Percentiles rank a stretch among this genome's conserved stretches.
These are phyloP conservation scores for Aspergillus transmontanensis DNA, from an alignment of 2,329 filamentous ascomycete genomes.

Conservation along the genomic window DNA sequence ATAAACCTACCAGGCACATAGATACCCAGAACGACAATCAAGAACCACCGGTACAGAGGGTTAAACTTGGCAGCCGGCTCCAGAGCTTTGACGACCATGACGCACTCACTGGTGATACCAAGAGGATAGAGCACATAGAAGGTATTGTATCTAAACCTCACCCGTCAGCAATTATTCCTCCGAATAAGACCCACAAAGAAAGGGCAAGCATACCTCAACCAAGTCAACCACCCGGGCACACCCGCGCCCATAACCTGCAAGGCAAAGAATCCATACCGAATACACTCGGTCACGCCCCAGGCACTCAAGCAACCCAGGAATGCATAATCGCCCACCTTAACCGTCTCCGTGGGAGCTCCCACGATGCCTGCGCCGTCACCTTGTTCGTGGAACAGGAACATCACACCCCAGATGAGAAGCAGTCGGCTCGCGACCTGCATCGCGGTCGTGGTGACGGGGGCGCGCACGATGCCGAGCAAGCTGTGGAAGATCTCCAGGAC, in stretches of 20 bases:
- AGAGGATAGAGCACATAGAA: constrained; percentile 93
- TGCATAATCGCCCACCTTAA: constrained; percentile 41
- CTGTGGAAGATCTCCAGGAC: constrained; percentile 83
- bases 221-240: constrained; percentile 69
- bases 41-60: constrained; percentile 57
- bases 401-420: constrained; percentile 85
- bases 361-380: constrained; percentile 60
- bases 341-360: constrained; percentile 19
- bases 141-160: constrained; percentile 67
- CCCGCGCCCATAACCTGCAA: constrained; percentile 59
- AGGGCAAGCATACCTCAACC: constrained; percentile 48
- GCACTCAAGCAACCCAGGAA: constrained; percentile 65
- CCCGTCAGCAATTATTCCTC: not conserved
- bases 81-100: constrained; percentile 72
- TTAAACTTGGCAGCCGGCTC: constrained; percentile 57
- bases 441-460: constrained; percentile 78
- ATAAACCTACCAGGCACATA: constrained; percentile 74
- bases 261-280: constrained; percentile 91
- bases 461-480: constrained; percentile 76
- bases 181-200: not conserved
- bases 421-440: constrained; percentile 90
- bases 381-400: constrained; percentile 71
- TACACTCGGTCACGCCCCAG: constrained; percentile 89
- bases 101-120: constrained; percentile 85
- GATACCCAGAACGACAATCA: constrained; percentile 68